Conservation (phyloP, 192 early-diverging fungal species). For the Thoreauomyces humboldtii region DNA sequence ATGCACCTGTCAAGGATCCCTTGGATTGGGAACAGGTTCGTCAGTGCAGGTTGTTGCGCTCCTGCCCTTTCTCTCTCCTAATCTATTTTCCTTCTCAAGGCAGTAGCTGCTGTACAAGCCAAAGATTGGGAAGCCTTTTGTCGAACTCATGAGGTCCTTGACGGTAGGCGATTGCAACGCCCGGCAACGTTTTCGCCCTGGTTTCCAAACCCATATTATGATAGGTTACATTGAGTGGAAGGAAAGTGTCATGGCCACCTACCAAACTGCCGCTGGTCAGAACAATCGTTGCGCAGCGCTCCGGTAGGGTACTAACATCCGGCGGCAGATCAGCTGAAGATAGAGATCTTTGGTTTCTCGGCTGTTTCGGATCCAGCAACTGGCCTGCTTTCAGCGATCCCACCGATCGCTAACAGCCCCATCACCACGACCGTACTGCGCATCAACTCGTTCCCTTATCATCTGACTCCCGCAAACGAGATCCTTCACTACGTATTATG, state of each 20-base stretch:
- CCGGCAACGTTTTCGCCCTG: too few species aligned
- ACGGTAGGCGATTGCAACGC: too few species aligned
- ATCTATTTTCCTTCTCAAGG: too few species aligned
- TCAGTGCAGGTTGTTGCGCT: too few species aligned
- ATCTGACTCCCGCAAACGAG: not conserved
- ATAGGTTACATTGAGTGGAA: conserved; percentile 24
- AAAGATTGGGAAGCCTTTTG: too few species aligned
- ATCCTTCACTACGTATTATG: conserved; percentile 29
- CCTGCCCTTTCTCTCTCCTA: too few species aligned
- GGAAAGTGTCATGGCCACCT: not conserved
- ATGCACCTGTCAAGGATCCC: too few species aligned
- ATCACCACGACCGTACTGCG: conserved; percentile 10
- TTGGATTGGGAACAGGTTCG: too few species aligned
- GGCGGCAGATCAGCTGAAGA: conserved; percentile 5
- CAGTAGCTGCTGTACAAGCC: too few species aligned
- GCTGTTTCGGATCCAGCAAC: not conserved
- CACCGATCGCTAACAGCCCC: not conserved
- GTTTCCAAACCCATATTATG: too few species aligned
- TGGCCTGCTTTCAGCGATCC: not conserved
- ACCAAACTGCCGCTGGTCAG: conserved; percentile 1
- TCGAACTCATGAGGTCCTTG: too few species aligned
- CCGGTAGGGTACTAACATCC: not conserved
- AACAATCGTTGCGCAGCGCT: not conserved
- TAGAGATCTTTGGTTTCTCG: conserved; percentile 2
- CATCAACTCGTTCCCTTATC: conserved; percentile 23